Base-by-base conservation (phyloP, 305 asterid species). In the Fraxinus latifolia region DNA sequence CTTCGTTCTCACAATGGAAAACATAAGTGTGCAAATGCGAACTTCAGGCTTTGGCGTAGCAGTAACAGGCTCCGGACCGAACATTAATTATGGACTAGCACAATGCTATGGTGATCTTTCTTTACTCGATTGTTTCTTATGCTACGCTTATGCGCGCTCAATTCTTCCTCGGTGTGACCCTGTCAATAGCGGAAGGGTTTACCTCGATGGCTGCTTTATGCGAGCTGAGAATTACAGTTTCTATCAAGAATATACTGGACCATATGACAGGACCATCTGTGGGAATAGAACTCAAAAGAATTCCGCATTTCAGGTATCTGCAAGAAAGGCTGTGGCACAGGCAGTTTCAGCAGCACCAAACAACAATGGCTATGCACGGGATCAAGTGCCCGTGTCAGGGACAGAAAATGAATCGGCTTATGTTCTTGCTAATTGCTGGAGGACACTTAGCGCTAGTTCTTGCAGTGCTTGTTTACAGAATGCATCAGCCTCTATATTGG, bases 41-140 rank as follows among this genome's bases (percentile, higher is more conserved):
- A 47, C 27, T 3, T 29, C 53, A 55, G 82, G 82, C 47, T 86
- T 39, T 50, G 89, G 81, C 32, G 37, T 70, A 36, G 81, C 85
- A 31, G 37, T 11, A 6, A 12, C 25, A 5, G 89, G 87, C 1
- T 31, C 82, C 19, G 85, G 84, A 32, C 85, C 82, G 8, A 78
- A 84, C n/a, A 1, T 73, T 60, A 72, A 5, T 37, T 82, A 67
- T 84, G 85, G 80, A 39, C 89, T 88, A 8, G 79, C 88, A 2
- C 91, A 88, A 62, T 88, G 91, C 86, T 86, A 86, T 27, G 74
- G 81, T 2, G 83, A 86, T 86, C 80, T 86, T 62, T 84, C 91
- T 2, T 27, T 62, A 19, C 3, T 9, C 17, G 88, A 86, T 37
- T 86, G 91, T 9, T 3, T 29, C 1, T n/a, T 79, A 21, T 88